phyloP scores from a whole-genome alignment of 495 filamentous ascomycete genomes.

The Lineolata rhizophorae region DNA sequence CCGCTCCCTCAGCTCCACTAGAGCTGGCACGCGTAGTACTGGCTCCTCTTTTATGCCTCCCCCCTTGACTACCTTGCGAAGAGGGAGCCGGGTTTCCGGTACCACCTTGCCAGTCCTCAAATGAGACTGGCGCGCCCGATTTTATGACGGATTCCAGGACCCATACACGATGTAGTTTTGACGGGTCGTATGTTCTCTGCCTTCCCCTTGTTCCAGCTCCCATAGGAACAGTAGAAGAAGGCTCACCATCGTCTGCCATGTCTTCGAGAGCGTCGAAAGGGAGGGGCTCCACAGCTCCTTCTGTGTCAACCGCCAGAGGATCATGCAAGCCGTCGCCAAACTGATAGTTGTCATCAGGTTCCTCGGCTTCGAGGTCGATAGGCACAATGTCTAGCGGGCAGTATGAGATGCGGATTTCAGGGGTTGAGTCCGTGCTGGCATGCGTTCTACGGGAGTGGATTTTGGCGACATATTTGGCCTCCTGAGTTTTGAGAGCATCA shows the following conservation, averaged over 20 bases:
- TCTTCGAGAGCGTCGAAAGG: slow-evolving; percentile 24
- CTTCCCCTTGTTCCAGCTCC: background rate
- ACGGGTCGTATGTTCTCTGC: background rate
- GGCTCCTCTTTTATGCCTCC: background rate
- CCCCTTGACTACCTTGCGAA: background rate
- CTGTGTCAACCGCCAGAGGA: no score
- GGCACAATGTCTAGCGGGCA: slow-evolving; percentile 55
- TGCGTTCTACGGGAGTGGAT: slow-evolving; percentile 47
- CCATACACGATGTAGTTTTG: background rate
- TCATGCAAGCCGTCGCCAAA: slow-evolving; percentile 29
- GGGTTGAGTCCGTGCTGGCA: slow-evolving; percentile 46
- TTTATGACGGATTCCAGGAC: background rate
- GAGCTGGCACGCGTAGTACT: background rate
- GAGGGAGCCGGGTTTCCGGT: no score
- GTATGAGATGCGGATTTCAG: slow-evolving; percentile 60
- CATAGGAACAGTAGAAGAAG: no score
- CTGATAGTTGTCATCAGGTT: slow-evolving; percentile 20
- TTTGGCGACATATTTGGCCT: slow-evolving; percentile 29
- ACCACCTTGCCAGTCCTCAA: background rate
- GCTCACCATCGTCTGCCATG: background rate
- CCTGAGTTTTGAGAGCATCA: slow-evolving; percentile 20
- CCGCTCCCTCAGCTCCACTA: no score
- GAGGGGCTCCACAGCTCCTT: no score
- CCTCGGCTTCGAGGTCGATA: slow-evolving; percentile 36
- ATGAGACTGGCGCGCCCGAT: background rate